Percentiles rank a stretch among this genome's conserved stretches.
Evolutionary conservation across 257 asterid genomes (phyloP).

Genomic region (Capsicum baccatum): DNA sequence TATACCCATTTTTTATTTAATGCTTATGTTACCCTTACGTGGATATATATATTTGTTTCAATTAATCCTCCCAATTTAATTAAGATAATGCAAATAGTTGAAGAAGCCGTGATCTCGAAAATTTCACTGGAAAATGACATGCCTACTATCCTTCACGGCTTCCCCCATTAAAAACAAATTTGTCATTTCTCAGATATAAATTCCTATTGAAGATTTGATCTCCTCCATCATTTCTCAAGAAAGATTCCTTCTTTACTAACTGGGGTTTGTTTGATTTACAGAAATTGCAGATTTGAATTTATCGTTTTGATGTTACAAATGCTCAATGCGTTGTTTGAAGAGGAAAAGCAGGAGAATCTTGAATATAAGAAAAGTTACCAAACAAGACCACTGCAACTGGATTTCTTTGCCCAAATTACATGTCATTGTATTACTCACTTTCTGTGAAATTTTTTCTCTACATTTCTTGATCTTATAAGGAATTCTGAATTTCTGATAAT

Average conservation of each 20-base stretch:
- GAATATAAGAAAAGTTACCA: slow-evolving; percentile 39
- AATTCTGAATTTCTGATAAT: too few species aligned
- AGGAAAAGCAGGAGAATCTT: slow-evolving; percentile 40
- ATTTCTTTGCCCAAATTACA: too few species aligned
- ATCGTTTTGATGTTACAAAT: slow-evolving; percentile 35
- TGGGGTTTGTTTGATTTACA: too few species aligned
- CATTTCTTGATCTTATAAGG: too few species aligned
- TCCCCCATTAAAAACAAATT: slow-evolving; percentile 49
- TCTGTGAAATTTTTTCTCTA: too few species aligned
- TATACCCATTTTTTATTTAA: too few species aligned
- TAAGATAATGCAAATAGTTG: slow-evolving; percentile 67
- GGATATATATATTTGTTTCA: too few species aligned
- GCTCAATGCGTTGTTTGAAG: slow-evolving; percentile 42
- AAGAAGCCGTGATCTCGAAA: slow-evolving; percentile 70
- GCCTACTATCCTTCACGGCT: slow-evolving; percentile 46
- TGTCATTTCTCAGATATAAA: slow-evolving; percentile 57
- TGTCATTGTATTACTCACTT: too few species aligned
- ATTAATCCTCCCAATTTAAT: too few species aligned
- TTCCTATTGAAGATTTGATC: background rate
- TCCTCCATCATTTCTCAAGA: background rate
- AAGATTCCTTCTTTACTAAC: background rate
- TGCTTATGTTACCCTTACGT: too few species aligned
- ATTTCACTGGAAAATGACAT: slow-evolving; percentile 25
- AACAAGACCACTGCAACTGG: too few species aligned
- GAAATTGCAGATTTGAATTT: background rate